These are phyloP conservation scores for Gossypium trilobum DNA, from an alignment of 441 rosid genomes.

Conservation along the genomic window DNA sequence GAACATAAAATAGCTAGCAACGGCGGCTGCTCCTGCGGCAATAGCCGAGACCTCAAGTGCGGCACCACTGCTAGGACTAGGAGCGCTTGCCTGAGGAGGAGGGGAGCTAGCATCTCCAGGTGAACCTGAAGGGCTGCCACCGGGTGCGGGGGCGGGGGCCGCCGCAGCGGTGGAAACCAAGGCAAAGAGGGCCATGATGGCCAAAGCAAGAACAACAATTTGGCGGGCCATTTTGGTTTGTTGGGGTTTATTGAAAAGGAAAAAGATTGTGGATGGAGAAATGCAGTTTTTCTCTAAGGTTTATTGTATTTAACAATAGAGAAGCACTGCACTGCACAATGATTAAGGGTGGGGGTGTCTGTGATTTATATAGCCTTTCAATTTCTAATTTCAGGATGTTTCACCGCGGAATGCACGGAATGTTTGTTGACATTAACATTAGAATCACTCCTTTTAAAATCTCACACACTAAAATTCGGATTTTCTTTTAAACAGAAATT, in stretches of 20 bases:
- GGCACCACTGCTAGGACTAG: not conserved
- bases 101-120: slow-evolving; percentile 24
- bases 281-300: slow-evolving; percentile 4
- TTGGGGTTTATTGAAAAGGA: not conserved
- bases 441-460: too few relatives aligned
- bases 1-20: slow-evolving; percentile 31
- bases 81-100: not conserved
- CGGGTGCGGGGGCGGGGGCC: slow-evolving; percentile 15
- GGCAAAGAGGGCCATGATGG: slow-evolving; percentile 42
- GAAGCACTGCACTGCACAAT: not conserved
- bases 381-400: not conserved
- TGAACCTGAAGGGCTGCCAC: slow-evolving; percentile 21
- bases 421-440: not conserved
- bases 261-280: not conserved
- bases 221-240: slow-evolving; percentile 33
- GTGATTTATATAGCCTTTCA: not conserved
- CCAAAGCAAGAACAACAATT: slow-evolving; percentile 28
- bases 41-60: slow-evolving; percentile 22
- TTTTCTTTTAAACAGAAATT: not conserved
- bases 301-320: not conserved
- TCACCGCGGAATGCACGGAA: not conserved
- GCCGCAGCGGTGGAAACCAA: slow-evolving; percentile 23
- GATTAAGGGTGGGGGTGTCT: not conserved
- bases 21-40: slow-evolving; percentile 20
- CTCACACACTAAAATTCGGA: not conserved